Conservation (phyloP, 306 rosid species). For the Cucurbita maxima region DNA sequence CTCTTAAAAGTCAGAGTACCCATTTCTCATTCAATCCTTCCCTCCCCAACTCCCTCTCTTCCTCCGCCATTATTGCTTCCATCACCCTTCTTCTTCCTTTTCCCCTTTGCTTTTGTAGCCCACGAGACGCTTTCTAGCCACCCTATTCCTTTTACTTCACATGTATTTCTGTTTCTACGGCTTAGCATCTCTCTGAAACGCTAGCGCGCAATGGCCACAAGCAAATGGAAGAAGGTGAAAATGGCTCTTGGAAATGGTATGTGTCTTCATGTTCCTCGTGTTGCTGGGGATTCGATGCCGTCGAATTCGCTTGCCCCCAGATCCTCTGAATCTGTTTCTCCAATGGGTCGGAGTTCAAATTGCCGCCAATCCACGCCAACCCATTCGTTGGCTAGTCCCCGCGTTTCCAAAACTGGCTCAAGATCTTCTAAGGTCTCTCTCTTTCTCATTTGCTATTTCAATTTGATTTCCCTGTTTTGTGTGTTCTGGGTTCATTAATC, state of each 20-base stretch:
- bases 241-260: constrained; percentile 48
- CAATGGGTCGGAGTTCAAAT: constrained; percentile 17
- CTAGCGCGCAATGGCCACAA: constrained; percentile 25
- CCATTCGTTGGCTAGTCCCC: constrained; percentile 43
- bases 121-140: not conserved
- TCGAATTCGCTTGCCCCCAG: constrained; percentile 13
- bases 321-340: constrained; percentile 21
- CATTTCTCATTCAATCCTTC: not conserved
- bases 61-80: not conserved
- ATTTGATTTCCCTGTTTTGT: not conserved
- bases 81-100: not conserved
- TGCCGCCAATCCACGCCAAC: constrained; percentile 33
- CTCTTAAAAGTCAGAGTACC: not conserved
- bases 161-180: not conserved
- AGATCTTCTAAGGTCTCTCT: constrained; percentile 55
- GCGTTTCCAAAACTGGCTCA: constrained; percentile 35
- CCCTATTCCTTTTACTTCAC: not conserved
- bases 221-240: constrained; percentile 77
- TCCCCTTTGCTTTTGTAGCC: not conserved
- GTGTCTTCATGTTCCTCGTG: constrained; percentile 10
- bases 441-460: not conserved
- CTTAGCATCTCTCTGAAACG: not conserved
- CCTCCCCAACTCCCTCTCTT: not conserved
- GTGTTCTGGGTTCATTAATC: not conserved
- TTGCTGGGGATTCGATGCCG: not conserved